A percentile compares a stretch with the other conserved stretches of the same genome.
These are phyloP conservation scores for Penicillium psychrofluorescens DNA, from an alignment of 495 filamentous ascomycete species.

Conservation along the genomic window DNA sequence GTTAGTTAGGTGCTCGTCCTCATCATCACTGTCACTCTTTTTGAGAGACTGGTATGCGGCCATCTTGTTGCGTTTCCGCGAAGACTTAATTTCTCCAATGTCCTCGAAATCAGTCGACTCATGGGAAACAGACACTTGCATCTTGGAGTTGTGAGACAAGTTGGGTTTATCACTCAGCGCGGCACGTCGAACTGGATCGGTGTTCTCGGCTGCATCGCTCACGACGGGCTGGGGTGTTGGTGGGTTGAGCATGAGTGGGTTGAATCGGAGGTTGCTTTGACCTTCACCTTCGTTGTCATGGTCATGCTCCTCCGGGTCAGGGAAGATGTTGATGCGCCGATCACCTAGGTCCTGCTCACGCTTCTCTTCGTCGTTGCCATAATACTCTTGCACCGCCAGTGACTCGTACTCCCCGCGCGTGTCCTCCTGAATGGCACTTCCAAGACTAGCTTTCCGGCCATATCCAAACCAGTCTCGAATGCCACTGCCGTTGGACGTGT, in stretches of 20 bases:
- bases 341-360: conserved; percentile 33
- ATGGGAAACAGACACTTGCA: conserved; percentile 8
- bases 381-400: conserved; percentile 30
- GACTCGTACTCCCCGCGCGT: conserved; percentile 35
- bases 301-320: conserved; percentile 40
- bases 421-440: conserved; percentile 27
- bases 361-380: conserved; percentile 29
- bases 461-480: conserved; percentile 33
- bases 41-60: conserved; percentile 30
- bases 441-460: conserved; percentile 23
- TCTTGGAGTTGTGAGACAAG: conserved; percentile 19
- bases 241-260: conserved; percentile 46
- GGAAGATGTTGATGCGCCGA: conserved; percentile 33
- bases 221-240: conserved; percentile 39
- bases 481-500: conserved; percentile 21
- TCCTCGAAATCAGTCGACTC: conserved; percentile 6
- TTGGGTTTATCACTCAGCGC: conserved; percentile 30
- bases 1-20: conserved; percentile 8
- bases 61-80: conserved; percentile 23
- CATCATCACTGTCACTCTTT: conserved; percentile 22
- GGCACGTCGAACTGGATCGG: conserved; percentile 18
- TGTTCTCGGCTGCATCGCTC: conserved; percentile 12
- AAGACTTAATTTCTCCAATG: conserved; percentile 10
- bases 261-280: conserved; percentile 24
- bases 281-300: conserved; percentile 31